These are phyloP conservation scores for Carex littledalei DNA, from an alignment of 176 grass and related monocot species.

Conservation along the genomic window DNA sequence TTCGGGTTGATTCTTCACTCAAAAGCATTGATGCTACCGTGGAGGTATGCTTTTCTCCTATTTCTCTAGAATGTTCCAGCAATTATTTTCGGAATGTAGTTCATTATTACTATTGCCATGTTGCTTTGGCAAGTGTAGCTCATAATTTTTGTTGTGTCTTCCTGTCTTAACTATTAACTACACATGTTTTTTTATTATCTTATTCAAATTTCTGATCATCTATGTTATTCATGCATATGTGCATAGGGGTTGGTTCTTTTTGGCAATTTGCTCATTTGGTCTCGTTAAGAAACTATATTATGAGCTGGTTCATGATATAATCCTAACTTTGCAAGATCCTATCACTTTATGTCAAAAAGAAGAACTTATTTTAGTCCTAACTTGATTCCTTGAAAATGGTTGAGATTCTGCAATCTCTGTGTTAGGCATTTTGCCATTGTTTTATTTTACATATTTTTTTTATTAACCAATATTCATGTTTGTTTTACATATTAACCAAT, in stretches of 20 bases:
- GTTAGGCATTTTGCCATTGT: neutral
- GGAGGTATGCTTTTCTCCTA: constrained; percentile 37
- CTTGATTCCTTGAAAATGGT: neutral
- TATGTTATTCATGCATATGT: neutral
- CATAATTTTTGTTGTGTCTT: neutral
- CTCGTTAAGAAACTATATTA: neutral
- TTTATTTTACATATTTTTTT: neutral
- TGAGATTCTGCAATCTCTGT: neutral
- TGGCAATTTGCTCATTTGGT: neutral
- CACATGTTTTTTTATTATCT: neutral
- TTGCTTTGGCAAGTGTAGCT: neutral
- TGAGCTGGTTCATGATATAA: neutral
- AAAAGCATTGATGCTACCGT: constrained; percentile 75
- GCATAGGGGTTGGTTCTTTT: neutral
- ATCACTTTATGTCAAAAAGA: neutral
- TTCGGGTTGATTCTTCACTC: constrained; percentile 78
- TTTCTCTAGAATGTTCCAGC: neutral
- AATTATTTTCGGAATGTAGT: neutral
- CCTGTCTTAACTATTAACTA: neutral
- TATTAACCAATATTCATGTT: neutral
- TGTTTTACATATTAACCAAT: too few relatives aligned
- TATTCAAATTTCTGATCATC: neutral
- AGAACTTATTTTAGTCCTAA: neutral
- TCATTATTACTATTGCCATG: neutral
- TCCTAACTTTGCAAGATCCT: neutral